Evolutionary conservation across 2,329 filamentous ascomycete species (phyloP), one percentile per base, ranked within the genome.

Genomic region (Fusarium azukiicola): DNA sequence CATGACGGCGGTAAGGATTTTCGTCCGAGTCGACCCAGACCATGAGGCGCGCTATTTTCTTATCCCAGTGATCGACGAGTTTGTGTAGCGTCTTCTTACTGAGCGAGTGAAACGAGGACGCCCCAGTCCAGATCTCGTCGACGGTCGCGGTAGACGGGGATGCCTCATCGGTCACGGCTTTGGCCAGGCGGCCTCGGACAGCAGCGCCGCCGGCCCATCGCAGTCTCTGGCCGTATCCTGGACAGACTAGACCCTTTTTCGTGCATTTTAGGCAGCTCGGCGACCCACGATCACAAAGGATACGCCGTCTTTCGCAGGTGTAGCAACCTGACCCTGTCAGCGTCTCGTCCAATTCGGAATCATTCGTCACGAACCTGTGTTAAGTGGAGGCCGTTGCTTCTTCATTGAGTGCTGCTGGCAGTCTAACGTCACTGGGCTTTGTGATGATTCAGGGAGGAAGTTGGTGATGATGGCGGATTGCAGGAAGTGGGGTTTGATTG

Each of bases 1-100:
- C 79, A 5, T 77, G 77, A 8, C 79, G 80, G 5, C 84, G 78
- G 72, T 85, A 85, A 42, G 80, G 80, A 47, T 85, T 85, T 23
- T 84, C 79, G 7, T 78, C 79, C 14, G 83, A 83, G 67, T 85
- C 84, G 23, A 85, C 74, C 84, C 84, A 85, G 21, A 85, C 83
- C 84, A 85, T 85, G 16, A 84, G 75, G 10, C 82, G 81, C 6
- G 83, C 84, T 38, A 85, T 66, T 67, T 83, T 76, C 67, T 82
- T 81, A 44, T 84, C 81, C 64, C 84, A 85, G 67, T 85, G 84
- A 13, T 84, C 80, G 42, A 85, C 79, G 56, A 85, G 69, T 8
- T 67, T 64, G 7, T 69, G 47, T 14, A 75, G 42, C 9, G 73
- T 67, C 23, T 69, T 63, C 23, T 75, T 75, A 47, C 63, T 72